These are phyloP conservation scores for Starmerella stigmatis DNA, from an alignment of 805 yeast species.

Conservation along the genomic window DNA sequence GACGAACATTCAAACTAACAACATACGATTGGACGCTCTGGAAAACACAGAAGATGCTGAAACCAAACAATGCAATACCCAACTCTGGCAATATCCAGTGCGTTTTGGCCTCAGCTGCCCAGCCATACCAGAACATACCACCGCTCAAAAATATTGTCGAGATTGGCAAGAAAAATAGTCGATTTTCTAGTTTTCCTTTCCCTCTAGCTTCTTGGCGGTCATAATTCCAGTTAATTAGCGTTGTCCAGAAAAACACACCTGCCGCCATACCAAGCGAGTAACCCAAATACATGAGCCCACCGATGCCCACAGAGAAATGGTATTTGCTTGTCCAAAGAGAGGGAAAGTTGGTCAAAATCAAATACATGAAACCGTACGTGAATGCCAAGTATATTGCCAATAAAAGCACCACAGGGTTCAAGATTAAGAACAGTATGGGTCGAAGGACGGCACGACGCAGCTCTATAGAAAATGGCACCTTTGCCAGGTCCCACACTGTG, in stretches of 20 bases:
- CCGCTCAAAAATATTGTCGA: slow-evolving; percentile 45
- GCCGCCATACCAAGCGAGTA: slow-evolving; percentile 45
- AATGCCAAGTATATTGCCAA: slow-evolving; percentile 56
- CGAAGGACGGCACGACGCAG: slow-evolving; percentile 42
- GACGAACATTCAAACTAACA: slow-evolving; percentile 59
- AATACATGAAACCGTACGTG: slow-evolving; percentile 55
- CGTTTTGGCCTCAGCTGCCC: slow-evolving; percentile 49
- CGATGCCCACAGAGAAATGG: slow-evolving; percentile 39
- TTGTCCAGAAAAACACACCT: slow-evolving; percentile 44
- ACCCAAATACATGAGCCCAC: slow-evolving; percentile 51
- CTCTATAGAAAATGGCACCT: slow-evolving; percentile 20
- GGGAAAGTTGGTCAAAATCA: slow-evolving; percentile 53
- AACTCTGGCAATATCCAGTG: slow-evolving; percentile 56
- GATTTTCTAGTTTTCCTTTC: slow-evolving; percentile 49
- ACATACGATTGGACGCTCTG: slow-evolving; percentile 58
- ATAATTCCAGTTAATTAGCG: slow-evolving; percentile 35
- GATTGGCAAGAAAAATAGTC: slow-evolving; percentile 43
- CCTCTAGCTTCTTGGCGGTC: slow-evolving; percentile 29
- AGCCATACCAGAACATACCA: slow-evolving; percentile 61
- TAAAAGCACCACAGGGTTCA: slow-evolving; percentile 56
- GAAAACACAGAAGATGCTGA: slow-evolving; percentile 52
- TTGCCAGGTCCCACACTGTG: slow-evolving; percentile 43
- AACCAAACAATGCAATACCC: slow-evolving; percentile 52
- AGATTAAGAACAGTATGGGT: slow-evolving; percentile 43
- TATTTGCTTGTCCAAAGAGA: slow-evolving; percentile 39